Conservation (phyloP, 345 rosid species). For the Corchorus capsularis region DNA sequence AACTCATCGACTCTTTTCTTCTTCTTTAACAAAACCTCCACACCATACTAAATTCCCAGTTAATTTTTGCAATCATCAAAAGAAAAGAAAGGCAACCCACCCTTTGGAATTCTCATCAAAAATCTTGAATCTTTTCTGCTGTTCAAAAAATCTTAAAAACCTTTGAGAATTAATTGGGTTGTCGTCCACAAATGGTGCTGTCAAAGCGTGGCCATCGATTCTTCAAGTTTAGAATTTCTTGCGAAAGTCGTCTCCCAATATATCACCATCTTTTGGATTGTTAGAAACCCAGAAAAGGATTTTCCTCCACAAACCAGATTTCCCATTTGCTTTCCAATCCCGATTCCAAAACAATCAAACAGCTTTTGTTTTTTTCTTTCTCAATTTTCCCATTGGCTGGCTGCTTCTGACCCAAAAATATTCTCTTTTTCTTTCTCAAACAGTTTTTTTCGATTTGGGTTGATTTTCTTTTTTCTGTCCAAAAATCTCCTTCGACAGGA, state of each 20-base stretch:
- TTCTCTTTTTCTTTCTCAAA: conserved; percentile 27
- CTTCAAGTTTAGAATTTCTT: conserved; percentile 66
- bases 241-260: neutral
- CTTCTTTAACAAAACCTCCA: neutral
- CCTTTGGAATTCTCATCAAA: no score
- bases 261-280: conserved; percentile 3
- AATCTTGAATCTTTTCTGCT: neutral
- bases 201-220: conserved; percentile 58
- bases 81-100: no score
- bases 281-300: conserved; percentile 1
- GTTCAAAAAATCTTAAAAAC: neutral
- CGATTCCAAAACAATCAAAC: no score
- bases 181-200: conserved; percentile 58
- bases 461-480: neutral
- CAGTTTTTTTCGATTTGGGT: neutral
- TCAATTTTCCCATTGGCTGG: conserved; percentile 16
- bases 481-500: conserved; percentile 3
- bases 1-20: neutral
- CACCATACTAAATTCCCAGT: neutral
- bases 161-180: conserved; percentile 1
- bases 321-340: neutral
- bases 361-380: neutral
- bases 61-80: neutral
- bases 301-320: conserved; percentile 24
- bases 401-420: conserved; percentile 25